Base-by-base conservation (phyloP, 371 early-diverging fungal species). In the Fennellomyces sp. region DNA sequence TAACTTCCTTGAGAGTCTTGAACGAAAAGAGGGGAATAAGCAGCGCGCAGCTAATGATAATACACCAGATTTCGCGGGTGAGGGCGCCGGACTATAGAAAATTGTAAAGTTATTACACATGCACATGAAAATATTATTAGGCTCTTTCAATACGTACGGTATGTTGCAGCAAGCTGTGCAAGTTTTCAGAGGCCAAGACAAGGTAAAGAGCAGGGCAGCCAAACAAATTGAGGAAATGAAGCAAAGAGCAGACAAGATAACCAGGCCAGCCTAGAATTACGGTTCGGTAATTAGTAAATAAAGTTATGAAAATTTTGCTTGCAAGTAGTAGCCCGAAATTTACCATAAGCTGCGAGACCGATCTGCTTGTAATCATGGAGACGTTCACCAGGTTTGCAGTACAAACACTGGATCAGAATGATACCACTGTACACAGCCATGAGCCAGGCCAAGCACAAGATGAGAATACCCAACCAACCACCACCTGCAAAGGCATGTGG, bases 141-240 rank as follows among this genome's bases (percentile, higher is more conserved):
- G 13, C 11, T 12, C 10, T 28, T n/a, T 28, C n/a, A 21, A 31
- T 27, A 64, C 59, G 50, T 66, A 59, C 54, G 48, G 77, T 73
- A 63, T 69, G 56, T 35, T 64, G 38, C 64, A 82, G 63, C 19
- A 91, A 75, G 12, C 78, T 64, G 41, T 76, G 62, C 65, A 89
- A 69, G 64, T 90, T 90, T 31, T 71, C 65, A 56, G 84, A 86
- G 13, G 92, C 89, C 52, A 95, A 66, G 33, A 93, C 87, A 17
- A 95, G 75, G 61, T 91, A 95, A 21, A 94, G 80, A 53, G 90
- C 85, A 2, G 89, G 84, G 33, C 88, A 88, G 58, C 93, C 92
- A 31, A 90, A 69, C 7, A 88, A 69, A 58, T 88, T 88, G 13
- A 86, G 69, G 63, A 88, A 85, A 50, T 90, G 86, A 62, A 92